Conservation (phyloP, 345 rosid species). For the Odontarrhena argentea region DNA sequence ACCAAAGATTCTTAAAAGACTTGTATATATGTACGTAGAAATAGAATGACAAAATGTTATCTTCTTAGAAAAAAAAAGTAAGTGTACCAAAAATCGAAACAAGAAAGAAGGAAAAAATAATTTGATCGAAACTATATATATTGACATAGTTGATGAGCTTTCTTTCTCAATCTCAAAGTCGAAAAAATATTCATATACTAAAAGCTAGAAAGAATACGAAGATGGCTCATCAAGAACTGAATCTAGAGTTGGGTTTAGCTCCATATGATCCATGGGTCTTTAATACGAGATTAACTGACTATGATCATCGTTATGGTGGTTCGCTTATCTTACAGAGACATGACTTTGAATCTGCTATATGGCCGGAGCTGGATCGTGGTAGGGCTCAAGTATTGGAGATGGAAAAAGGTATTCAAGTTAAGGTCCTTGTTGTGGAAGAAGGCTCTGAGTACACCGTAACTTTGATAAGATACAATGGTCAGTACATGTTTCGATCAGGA, state of each 20-base stretch:
- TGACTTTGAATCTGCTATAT: background rate
- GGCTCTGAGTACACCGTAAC: background rate
- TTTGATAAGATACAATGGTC: background rate
- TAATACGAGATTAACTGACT: background rate
- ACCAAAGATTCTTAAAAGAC: too few relatives aligned
- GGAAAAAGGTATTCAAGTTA: conserved; percentile 14
- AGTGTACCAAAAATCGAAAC: background rate
- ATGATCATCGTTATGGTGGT: background rate
- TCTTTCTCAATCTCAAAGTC: background rate
- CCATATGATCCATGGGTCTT: conserved; percentile 6
- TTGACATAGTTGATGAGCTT: too few relatives aligned
- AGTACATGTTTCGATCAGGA: background rate
- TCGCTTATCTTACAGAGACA: background rate
- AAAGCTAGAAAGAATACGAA: background rate
- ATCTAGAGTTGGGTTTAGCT: conserved; percentile 12
- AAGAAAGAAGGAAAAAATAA: background rate
- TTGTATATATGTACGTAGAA: too few relatives aligned
- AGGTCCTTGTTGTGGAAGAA: conserved; percentile 13
- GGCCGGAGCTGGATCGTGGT: background rate
- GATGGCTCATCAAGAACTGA: conserved; percentile 8
- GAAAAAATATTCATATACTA: background rate
- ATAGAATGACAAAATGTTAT: background rate
- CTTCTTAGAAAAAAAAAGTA: background rate
- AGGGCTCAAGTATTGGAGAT: background rate
- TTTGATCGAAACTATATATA: too few relatives aligned